Conservation (phyloP, 2,329 filamentous ascomycete genomes). For the Xylariales sp. region DNA sequence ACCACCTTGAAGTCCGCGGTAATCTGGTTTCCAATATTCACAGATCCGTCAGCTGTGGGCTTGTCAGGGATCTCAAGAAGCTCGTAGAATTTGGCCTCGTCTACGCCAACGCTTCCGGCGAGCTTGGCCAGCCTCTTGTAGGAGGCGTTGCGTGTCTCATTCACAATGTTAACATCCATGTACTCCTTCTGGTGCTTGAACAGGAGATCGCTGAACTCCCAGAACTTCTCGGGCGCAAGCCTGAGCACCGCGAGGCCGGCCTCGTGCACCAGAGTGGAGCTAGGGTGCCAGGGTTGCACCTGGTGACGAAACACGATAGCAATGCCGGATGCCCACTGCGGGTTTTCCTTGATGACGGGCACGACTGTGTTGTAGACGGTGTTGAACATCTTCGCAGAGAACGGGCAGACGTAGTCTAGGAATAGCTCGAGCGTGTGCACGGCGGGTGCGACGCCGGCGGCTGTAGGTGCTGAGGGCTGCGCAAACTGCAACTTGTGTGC, state of each 20-base stretch:
- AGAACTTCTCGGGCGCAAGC: constrained; percentile 69
- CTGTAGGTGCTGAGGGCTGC: constrained; percentile 23
- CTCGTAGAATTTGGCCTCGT: constrained; percentile 64
- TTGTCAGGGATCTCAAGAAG: constrained; percentile 67
- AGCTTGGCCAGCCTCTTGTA: constrained; percentile 75
- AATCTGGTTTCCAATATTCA: constrained; percentile 78
- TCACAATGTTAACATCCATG: constrained; percentile 81
- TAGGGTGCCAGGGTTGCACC: constrained; percentile 93
- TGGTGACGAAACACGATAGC: constrained; percentile 85
- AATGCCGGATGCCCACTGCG: constrained; percentile 51
- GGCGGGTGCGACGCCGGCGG: constrained; percentile 34
- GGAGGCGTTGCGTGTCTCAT: constrained; percentile 79
- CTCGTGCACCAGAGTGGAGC: constrained; percentile 76
- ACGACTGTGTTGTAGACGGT: constrained; percentile 66
- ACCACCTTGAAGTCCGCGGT: constrained; percentile 82
- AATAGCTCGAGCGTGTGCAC: constrained; percentile 62
- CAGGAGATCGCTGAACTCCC: constrained; percentile 68
- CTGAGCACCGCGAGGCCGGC: constrained; percentile 76
- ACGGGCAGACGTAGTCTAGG: constrained; percentile 88
- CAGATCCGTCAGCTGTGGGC: constrained; percentile 58
- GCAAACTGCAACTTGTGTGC: constrained; percentile 61
- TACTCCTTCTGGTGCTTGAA: constrained; percentile 66
- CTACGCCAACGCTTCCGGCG: constrained; percentile 64
- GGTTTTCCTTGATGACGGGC: constrained; percentile 59
- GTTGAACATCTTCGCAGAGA: constrained; percentile 65